Conservation (phyloP, 306 rosid species). For the Prunus mongolica region DNA sequence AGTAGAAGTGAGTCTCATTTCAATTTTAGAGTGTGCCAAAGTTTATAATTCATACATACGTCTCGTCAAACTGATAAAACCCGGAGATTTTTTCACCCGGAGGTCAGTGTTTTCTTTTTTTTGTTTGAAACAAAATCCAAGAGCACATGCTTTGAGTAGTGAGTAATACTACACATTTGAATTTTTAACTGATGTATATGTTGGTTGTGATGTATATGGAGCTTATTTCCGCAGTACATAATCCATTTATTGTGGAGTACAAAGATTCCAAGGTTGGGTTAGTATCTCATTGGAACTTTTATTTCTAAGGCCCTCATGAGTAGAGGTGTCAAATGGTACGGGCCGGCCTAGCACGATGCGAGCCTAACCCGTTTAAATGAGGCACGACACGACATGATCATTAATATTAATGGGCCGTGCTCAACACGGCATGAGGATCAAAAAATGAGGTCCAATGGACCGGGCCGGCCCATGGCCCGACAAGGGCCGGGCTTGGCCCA, state of each 20-base stretch:
- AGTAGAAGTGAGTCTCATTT: constrained; percentile 46
- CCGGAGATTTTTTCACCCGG: constrained; percentile 46
- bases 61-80: constrained; percentile 52
- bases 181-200: background rate
- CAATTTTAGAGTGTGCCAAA: background rate
- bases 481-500: too few species aligned
- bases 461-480: too few species aligned
- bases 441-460: too few species aligned
- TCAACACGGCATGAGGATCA: too few species aligned
- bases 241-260: constrained; percentile 62
- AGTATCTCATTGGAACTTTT: background rate
- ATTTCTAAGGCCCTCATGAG: background rate
- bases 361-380: too few species aligned
- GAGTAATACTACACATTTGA: background rate
- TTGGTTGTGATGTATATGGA: constrained; percentile 41
- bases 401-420: too few species aligned
- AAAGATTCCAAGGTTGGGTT: constrained; percentile 63
- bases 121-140: background rate
- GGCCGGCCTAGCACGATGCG: too few species aligned
- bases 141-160: background rate
- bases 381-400: too few species aligned
- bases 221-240: constrained; percentile 47
- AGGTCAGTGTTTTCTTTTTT: constrained; percentile 24
- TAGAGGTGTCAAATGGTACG: too few species aligned
- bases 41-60: constrained; percentile 6